Evolutionary conservation across 352 stramenopile genomes (phyloP).

Genomic region (Pythium plurisporium): DNA sequence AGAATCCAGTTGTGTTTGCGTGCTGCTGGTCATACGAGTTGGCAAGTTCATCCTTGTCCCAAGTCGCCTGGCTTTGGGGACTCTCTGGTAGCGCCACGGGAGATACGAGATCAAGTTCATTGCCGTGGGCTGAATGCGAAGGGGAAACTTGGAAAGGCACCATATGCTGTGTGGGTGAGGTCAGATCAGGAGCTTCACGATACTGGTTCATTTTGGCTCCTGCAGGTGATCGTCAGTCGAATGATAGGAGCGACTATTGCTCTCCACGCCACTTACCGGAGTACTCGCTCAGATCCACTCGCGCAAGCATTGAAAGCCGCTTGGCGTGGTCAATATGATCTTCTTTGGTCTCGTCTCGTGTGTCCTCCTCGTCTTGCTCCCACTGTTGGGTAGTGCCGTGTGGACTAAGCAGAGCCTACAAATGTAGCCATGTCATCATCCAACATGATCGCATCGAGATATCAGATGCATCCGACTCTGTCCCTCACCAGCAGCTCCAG

Average conservation of each 20-base stretch:
- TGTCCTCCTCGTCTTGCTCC: constrained; percentile 26
- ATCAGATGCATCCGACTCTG: not conserved
- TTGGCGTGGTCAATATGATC: constrained; percentile 8
- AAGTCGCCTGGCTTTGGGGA: constrained; percentile 23
- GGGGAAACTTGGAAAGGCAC: constrained; percentile 36
- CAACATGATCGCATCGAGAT: not conserved
- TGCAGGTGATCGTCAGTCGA: not conserved
- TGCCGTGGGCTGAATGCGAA: constrained; percentile 26
- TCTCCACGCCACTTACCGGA: not conserved
- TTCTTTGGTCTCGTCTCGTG: not conserved
- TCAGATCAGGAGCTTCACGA: constrained; percentile 20
- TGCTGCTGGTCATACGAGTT: not conserved
- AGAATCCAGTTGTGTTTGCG: not conserved
- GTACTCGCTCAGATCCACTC: constrained; percentile 2
- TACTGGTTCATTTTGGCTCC: not conserved
- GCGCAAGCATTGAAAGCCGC: constrained; percentile 3
- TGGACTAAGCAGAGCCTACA: constrained; percentile 66
- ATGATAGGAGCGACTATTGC: not conserved
- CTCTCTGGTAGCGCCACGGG: constrained; percentile 53
- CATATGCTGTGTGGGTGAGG: constrained; percentile 38
- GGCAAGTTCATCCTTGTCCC: constrained; percentile 21
- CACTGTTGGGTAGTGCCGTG: constrained; percentile 56
- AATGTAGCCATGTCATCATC: constrained; percentile 1
- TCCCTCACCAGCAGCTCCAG: constrained; percentile 49
- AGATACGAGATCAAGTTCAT: constrained; percentile 65